phyloP scores from a whole-genome alignment of 768 basidiomycete species.

The Kockovaella imperatae region DNA sequence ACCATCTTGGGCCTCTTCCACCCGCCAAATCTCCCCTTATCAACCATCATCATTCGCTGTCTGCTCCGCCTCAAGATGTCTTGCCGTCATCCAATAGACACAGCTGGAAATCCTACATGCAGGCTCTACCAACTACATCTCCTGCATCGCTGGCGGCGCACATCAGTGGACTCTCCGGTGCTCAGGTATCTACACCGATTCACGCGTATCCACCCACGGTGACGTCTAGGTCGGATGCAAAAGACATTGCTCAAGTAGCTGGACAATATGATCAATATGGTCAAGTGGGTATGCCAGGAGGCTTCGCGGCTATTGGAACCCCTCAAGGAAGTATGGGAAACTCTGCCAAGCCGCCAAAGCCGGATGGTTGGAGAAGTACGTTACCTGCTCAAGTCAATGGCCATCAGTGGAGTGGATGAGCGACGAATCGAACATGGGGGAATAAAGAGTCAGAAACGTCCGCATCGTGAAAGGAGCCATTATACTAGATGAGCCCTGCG shows the following conservation, averaged over 20 bases:
- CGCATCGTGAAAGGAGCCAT: not conserved
- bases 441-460: not conserved
- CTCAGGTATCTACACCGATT: slow-evolving; percentile 28
- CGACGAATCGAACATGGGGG: not conserved
- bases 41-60: not conserved
- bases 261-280: no score
- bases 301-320: no score
- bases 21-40: not conserved
- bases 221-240: no score
- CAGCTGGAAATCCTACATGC: slow-evolving; percentile 35
- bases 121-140: slow-evolving; percentile 10
- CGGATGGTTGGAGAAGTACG: slow-evolving; percentile 34
- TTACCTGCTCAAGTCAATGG: slow-evolving; percentile 21
- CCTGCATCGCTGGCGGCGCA: not conserved
- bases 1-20: not conserved
- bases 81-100: slow-evolving; percentile 6
- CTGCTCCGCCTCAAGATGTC: not conserved
- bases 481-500: not conserved
- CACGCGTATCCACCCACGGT: slow-evolving; percentile 26
- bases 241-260: no score
- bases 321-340: no score
- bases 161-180: not conserved
- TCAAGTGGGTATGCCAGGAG: no score
- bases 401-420: slow-evolving; percentile 25
- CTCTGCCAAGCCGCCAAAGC: no score